These are phyloP conservation scores for Paracamarosporium sp. DNA, from an alignment of 2,329 filamentous ascomycete genomes.

Conservation along the genomic window DNA sequence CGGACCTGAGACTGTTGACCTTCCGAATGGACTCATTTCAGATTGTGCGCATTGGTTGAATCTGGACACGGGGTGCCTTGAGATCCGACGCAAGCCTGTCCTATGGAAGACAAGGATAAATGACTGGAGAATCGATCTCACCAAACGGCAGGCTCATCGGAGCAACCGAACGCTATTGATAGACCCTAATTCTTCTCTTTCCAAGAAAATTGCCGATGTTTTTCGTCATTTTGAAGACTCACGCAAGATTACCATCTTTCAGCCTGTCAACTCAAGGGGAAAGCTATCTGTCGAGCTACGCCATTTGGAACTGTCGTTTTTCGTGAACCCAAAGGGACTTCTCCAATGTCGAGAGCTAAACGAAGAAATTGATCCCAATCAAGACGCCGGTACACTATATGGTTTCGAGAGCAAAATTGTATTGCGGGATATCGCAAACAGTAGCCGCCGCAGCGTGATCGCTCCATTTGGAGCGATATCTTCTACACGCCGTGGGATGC, in stretches of 20 bases:
- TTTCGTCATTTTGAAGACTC: slow-evolving; percentile 59
- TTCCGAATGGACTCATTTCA: slow-evolving; percentile 59
- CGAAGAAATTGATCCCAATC: slow-evolving; percentile 57
- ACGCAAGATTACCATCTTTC: slow-evolving; percentile 53
- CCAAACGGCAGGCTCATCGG: slow-evolving; percentile 33
- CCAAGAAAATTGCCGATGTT: slow-evolving; percentile 47
- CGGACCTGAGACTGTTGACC: slow-evolving; percentile 46
- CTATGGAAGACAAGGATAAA: slow-evolving; percentile 46
- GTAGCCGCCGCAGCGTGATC: slow-evolving; percentile 56
- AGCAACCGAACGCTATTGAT: slow-evolving; percentile 47
- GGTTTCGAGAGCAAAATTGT: slow-evolving; percentile 65
- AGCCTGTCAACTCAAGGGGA: slow-evolving; percentile 40
- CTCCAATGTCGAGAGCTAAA: slow-evolving; percentile 58
- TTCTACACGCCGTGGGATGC: slow-evolving; percentile 43
- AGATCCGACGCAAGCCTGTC: slow-evolving; percentile 57
- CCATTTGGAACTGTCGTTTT: slow-evolving; percentile 60
- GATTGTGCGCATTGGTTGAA: slow-evolving; percentile 67
- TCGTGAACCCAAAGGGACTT: slow-evolving; percentile 51
- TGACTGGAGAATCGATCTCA: slow-evolving; percentile 50
- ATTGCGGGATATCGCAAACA: slow-evolving; percentile 52
- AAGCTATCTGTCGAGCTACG: slow-evolving; percentile 57
- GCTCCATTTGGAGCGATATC: slow-evolving; percentile 54
- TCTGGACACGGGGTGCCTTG: slow-evolving; percentile 50
- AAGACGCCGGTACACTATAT: slow-evolving; percentile 65
- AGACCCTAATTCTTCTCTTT: slow-evolving; percentile 55